Conservation (phyloP, 352 stramenopile species). For the Globisporangium nodosum region DNA sequence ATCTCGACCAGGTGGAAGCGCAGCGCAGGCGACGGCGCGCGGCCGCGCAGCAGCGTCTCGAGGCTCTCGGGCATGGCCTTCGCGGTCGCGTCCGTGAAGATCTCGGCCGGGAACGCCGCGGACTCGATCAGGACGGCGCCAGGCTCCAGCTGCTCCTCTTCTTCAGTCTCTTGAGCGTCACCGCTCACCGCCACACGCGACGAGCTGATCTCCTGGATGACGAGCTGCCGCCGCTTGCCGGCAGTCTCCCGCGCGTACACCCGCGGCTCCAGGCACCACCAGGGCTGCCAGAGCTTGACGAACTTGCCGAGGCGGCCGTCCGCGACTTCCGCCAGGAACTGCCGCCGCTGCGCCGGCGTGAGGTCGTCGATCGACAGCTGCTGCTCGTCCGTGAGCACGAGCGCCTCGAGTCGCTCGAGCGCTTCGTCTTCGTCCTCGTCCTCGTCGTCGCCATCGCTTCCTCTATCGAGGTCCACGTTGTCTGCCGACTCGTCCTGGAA, state of each 20-base stretch:
- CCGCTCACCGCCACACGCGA: neutral
- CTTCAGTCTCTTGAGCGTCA: conserved; percentile 6
- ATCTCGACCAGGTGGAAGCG: conserved; percentile 62
- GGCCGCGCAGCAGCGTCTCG: conserved; percentile 21
- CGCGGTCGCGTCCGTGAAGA: conserved; percentile 42
- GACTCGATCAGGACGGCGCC: conserved; percentile 25
- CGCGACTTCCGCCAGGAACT: conserved; percentile 60
- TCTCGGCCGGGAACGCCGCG: conserved; percentile 28
- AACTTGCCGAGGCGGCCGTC: conserved; percentile 60
- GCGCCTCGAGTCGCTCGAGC: conserved; percentile 20
- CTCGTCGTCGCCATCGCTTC: conserved; percentile 1
- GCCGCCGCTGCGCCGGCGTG: conserved; percentile 43
- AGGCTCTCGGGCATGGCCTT: conserved; percentile 31
- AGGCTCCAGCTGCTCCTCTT: conserved; percentile 9
- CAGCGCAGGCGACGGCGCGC: conserved; percentile 33
- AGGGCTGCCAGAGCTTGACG: conserved; percentile 62
- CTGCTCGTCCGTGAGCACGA: conserved; percentile 39
- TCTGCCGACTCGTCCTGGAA: conserved; percentile 43
- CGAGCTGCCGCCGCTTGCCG: conserved; percentile 27
- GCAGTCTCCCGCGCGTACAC: conserved; percentile 55
- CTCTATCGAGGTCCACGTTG: neutral
- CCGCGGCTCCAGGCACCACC: conserved; percentile 46
- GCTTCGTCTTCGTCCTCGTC: conserved; percentile 22
- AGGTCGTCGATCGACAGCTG: conserved; percentile 60
- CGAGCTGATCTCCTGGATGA: conserved; percentile 37